Conservation (phyloP, 768 basidiomycete species). For the Calocybe gangraenosa region DNA sequence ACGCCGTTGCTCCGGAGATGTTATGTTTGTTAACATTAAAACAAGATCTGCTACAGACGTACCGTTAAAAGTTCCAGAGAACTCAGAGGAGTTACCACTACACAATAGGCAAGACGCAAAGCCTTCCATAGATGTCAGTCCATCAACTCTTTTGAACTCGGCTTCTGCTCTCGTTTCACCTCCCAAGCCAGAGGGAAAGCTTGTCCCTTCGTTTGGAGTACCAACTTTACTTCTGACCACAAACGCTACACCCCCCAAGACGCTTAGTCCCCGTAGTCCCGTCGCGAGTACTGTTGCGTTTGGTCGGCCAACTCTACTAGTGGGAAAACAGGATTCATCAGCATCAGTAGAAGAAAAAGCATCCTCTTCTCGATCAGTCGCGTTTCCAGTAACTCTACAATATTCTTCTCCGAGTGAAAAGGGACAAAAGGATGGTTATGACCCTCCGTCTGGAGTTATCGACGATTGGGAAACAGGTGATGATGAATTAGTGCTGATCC, state of each 20-base stretch:
- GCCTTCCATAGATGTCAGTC: not conserved
- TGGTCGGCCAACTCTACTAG: slow-evolving; percentile 18
- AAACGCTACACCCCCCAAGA: too few species aligned
- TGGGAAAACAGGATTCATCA: slow-evolving; percentile 4
- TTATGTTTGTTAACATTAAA: slow-evolving; percentile 27
- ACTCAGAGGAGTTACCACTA: not conserved
- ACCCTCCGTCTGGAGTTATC: slow-evolving; percentile 26
- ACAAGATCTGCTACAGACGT: not conserved
- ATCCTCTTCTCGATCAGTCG: slow-evolving; percentile 1
- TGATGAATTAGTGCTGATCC: slow-evolving; percentile 41
- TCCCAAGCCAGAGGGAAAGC: not conserved
- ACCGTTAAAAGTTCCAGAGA: not conserved
- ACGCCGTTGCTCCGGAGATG: slow-evolving; percentile 25
- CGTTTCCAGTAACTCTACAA: not conserved
- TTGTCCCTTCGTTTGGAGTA: slow-evolving; percentile 13
- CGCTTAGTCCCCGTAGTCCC: not conserved
- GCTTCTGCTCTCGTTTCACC: not conserved
- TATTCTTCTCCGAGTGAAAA: not conserved
- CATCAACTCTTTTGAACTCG: not conserved
- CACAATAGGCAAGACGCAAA: not conserved
- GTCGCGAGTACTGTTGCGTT: slow-evolving; percentile 11
- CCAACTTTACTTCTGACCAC: slow-evolving; percentile 16
- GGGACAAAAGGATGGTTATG: slow-evolving; percentile 20
- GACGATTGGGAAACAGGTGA: slow-evolving; percentile 72
- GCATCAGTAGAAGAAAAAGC: slow-evolving; percentile 2